Evolutionary conservation across 176 grass and related monocot genomes (phyloP).

Genomic region (Poa pratensis): DNA sequence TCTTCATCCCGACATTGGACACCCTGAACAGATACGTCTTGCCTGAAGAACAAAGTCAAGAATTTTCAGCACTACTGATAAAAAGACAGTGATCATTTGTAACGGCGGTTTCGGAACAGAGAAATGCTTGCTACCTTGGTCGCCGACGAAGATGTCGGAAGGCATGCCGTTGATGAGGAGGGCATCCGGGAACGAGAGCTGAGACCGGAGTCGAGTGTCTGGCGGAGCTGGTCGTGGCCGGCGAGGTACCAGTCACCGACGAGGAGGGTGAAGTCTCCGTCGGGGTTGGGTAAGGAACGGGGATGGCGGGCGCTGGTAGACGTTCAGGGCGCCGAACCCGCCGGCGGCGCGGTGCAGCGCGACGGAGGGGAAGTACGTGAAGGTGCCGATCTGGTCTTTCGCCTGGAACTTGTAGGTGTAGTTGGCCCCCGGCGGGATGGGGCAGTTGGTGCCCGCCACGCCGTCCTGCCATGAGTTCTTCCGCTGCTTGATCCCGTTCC

Average conservation of each 20-base stretch:
- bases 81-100: neutral
- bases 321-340: slow-evolving; percentile 74
- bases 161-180: slow-evolving; percentile 73
- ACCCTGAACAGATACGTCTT: slow-evolving; percentile 78
- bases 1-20: slow-evolving; percentile 71
- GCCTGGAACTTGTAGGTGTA: slow-evolving; percentile 89
- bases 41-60: slow-evolving; percentile 35
- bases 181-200: slow-evolving; percentile 55
- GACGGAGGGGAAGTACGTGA: slow-evolving; percentile 78
- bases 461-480: slow-evolving; percentile 99
- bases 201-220: slow-evolving; percentile 48
- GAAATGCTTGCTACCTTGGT: slow-evolving; percentile 54
- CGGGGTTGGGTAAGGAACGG: slow-evolving; percentile 62
- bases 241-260: slow-evolving; percentile 79
- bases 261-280: slow-evolving; percentile 70
- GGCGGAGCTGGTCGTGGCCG: slow-evolving; percentile 51
- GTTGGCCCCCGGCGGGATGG: slow-evolving; percentile 67
- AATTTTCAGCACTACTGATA: neutral
- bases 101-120: neutral
- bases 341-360: slow-evolving; percentile 70
- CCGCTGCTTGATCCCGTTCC: slow-evolving; percentile 92
- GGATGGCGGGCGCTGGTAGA: slow-evolving; percentile 76
- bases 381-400: slow-evolving; percentile 91
- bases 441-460: slow-evolving; percentile 86
- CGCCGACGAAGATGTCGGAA: slow-evolving; percentile 47